phyloP scores from a whole-genome alignment of 345 rosid species.

The Sisymbrium irio region DNA sequence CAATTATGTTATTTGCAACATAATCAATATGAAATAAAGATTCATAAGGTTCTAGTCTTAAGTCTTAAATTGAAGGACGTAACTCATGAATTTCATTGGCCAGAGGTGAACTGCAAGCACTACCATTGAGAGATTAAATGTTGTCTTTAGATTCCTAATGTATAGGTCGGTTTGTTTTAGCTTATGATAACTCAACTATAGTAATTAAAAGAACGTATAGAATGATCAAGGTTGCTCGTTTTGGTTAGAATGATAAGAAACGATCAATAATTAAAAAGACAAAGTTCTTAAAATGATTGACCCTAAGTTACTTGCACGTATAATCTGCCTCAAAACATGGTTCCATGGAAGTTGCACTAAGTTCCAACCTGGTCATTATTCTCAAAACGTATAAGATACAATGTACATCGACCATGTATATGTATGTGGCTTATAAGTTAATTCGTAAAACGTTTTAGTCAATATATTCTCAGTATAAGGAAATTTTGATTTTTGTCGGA shows the following conservation, averaged over 20 bases:
- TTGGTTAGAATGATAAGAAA: background rate
- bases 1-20: background rate
- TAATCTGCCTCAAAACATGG: background rate
- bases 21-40: background rate
- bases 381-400: background rate
- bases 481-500: background rate
- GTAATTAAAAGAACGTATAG: too few relatives aligned
- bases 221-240: constrained; percentile 28
- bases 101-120: background rate
- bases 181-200: too few relatives aligned
- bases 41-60: background rate
- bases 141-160: background rate
- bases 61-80: background rate
- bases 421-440: background rate
- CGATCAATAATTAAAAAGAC: background rate
- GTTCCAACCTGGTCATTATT: background rate
- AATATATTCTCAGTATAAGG: background rate
- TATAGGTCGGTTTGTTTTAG: too few relatives aligned
- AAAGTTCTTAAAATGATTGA: background rate
- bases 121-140: background rate
- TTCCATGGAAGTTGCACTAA: background rate
- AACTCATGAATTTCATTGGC: background rate
- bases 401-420: background rate
- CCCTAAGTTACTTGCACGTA: background rate
- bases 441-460: background rate